Evolutionary conservation across 805 yeast genomes (phyloP).

Genomic region (Kazachstania psychrophila): DNA sequence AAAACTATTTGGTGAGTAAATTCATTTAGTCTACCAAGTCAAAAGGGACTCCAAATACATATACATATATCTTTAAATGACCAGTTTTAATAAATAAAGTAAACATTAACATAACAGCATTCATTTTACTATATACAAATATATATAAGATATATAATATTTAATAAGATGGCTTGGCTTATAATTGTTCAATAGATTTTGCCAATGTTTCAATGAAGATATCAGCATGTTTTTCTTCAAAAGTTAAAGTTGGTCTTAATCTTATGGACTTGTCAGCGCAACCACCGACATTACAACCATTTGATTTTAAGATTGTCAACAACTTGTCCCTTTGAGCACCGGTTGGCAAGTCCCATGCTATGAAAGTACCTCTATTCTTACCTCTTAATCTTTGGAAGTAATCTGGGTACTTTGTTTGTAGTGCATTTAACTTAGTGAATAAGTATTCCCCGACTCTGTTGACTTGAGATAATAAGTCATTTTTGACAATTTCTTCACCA

Average conservation of each 20-base stretch:
- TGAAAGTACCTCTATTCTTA: slow-evolving; percentile 52
- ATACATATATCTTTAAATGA: too few relatives aligned
- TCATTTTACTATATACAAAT: background rate
- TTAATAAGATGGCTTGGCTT: slow-evolving; percentile 1
- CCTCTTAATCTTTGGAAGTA: slow-evolving; percentile 48
- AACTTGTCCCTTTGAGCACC: slow-evolving; percentile 39
- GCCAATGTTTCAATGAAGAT: slow-evolving; percentile 38
- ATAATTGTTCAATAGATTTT: slow-evolving; percentile 27
- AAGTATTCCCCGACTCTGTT: slow-evolving; percentile 48
- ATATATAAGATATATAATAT: slow-evolving; percentile 26
- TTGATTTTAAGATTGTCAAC: slow-evolving; percentile 36
- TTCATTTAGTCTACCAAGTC: too few relatives aligned
- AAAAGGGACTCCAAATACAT: too few relatives aligned
- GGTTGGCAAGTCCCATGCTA: slow-evolving; percentile 51
- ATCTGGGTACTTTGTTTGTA: slow-evolving; percentile 34
- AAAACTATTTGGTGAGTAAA: slow-evolving; percentile 87
- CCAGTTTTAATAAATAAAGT: too few relatives aligned
- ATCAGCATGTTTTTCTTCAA: slow-evolving; percentile 54
- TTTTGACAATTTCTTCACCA: slow-evolving; percentile 42
- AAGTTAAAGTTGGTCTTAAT: slow-evolving; percentile 57
- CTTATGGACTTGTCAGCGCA: slow-evolving; percentile 52
- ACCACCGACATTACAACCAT: slow-evolving; percentile 61
- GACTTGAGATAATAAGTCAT: slow-evolving; percentile 41
- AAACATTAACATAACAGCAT: too few relatives aligned
- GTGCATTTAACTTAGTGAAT: slow-evolving; percentile 33